Base-by-base conservation (phyloP, 345 rosid genomes). In the Salix dunnii region DNA sequence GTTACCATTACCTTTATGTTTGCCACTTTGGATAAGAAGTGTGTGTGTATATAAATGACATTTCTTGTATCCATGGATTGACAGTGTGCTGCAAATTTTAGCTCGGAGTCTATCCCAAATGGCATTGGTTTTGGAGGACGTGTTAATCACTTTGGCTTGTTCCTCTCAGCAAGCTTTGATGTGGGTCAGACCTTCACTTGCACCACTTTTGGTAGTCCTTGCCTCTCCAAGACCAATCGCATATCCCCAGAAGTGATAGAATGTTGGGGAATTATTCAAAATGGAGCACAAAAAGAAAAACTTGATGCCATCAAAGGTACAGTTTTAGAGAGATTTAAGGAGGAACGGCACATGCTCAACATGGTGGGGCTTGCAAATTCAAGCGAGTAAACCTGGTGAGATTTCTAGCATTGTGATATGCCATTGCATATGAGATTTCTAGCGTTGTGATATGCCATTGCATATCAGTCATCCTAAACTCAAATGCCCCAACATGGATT, bases 121-220 rank as follows among this genome's bases (percentile, higher is more conserved):
- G 97, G 99, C 46, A 88, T 95, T 65, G 99, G 97, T 25, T 91
- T 91, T 42, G 97, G 97, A 72, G 98, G 98, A 14, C 89, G 85
- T 18, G 85, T 79, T 48, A 85, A 91, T 78, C 97, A 93, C 87
- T 91, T 85, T 36, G 99, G 97, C 63, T 82, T 95, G 7, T 95
- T 93, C 76, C 68, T 95, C 74, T 82, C 97, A 5, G 96, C 93
- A 62, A 83, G 86, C 86, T 91, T 93, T 61, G 99, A 95, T 74
- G 80, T 79, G 58, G 99, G 99, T 38, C 94, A 90, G 60, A 84
- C 96, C 35, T 93, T 90, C 74, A 69, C 84, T 30, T 89, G 93
- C 80, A 81, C 97, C 9, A 95, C 97, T 31, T 95, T 89, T 30
- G 91, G 92, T 71, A 95, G 90, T 78, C 99, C 94, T 12, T 83